Percentiles rank a stretch among this genome's conserved stretches.
phyloP scores from a whole-genome alignment of 345 rosid species.

The Eucalyptus cloeziana region DNA sequence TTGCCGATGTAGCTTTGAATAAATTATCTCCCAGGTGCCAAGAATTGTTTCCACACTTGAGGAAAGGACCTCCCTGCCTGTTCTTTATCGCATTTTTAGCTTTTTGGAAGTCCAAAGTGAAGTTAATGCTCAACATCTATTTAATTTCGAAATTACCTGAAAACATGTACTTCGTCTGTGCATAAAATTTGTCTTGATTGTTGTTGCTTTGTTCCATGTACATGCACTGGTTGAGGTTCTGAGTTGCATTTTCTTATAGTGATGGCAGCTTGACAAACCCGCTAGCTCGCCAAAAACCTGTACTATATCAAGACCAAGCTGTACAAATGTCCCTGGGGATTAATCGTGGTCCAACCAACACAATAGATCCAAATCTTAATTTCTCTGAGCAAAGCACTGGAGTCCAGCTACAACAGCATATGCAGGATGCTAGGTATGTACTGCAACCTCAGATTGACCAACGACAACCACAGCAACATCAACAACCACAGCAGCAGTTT shows the following conservation, averaged over 20 bases:
- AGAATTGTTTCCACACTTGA: neutral
- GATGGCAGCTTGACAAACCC: constrained; percentile 71
- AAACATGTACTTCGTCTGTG: neutral
- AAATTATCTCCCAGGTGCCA: neutral
- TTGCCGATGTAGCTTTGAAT: neutral
- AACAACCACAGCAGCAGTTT: constrained; percentile 51
- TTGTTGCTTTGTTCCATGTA: neutral
- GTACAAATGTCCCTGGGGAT: constrained; percentile 53
- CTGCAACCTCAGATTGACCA: constrained; percentile 53
- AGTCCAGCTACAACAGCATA: constrained; percentile 22
- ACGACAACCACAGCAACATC: constrained; percentile 26
- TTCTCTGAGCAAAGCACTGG: constrained; percentile 40
- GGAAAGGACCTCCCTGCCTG: neutral
- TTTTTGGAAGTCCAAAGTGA: neutral
- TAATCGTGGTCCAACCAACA: constrained; percentile 25
- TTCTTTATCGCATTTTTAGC: neutral
- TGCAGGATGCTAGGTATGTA: constrained; percentile 34
- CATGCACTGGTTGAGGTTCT: neutral
- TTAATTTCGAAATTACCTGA: neutral
- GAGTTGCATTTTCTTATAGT: constrained; percentile 21
- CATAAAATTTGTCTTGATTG: neutral
- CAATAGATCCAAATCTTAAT: constrained; percentile 43
- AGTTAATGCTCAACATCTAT: neutral
- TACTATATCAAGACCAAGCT: constrained; percentile 54
- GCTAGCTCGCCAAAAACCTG: constrained; percentile 44